A percentile compares a stretch with the other conserved stretches of the same genome.
These are phyloP conservation scores for Lagenidium giganteum DNA, from an alignment of 352 stramenopile species.

Conservation along the genomic window DNA sequence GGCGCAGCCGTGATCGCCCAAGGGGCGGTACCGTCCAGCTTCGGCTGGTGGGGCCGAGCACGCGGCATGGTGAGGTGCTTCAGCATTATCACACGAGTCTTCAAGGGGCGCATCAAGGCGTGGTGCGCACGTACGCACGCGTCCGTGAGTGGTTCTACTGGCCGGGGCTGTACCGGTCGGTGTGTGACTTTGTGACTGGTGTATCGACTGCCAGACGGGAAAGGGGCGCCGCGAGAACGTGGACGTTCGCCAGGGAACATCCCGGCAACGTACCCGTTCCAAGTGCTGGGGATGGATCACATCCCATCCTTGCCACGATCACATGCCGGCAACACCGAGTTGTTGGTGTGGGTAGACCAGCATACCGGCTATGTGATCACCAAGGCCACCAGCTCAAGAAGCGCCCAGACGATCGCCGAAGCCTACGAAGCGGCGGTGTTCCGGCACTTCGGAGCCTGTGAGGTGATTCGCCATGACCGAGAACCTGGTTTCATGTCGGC, in stretches of 20 bases:
- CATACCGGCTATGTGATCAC: constrained; percentile 4
- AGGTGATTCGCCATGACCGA: constrained; percentile 12
- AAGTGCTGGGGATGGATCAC: constrained; percentile 14
- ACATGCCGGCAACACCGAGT: constrained; percentile 7
- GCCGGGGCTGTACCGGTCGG: neutral
- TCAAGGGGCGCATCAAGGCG: constrained; percentile 8
- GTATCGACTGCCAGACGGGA: constrained; percentile 13
- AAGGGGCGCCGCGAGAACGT: neutral
- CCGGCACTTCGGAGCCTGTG: constrained; percentile 10
- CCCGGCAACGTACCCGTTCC: constrained; percentile 4
- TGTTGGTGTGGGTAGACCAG: constrained; percentile 4
- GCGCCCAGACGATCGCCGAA: constrained; percentile 10
- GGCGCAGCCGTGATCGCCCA: neutral
- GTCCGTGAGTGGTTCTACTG: constrained; percentile 4
- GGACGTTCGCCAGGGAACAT: constrained; percentile 9
- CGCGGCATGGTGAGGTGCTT: constrained; percentile 1
- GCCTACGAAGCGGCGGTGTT: constrained; percentile 10
- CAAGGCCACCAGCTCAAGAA: constrained; percentile 1
- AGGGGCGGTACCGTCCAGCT: no score
- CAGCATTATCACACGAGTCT: constrained; percentile 9
- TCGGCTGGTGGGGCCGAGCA: constrained; percentile 6
- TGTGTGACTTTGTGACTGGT: neutral
- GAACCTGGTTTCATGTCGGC: constrained; percentile 16
- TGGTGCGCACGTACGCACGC: constrained; percentile 1
- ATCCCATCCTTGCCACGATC: constrained; percentile 7